Evolutionary conservation across 75 land plant genomes (phyloP).

Genomic region (Selaginella moellendorffii): DNA sequence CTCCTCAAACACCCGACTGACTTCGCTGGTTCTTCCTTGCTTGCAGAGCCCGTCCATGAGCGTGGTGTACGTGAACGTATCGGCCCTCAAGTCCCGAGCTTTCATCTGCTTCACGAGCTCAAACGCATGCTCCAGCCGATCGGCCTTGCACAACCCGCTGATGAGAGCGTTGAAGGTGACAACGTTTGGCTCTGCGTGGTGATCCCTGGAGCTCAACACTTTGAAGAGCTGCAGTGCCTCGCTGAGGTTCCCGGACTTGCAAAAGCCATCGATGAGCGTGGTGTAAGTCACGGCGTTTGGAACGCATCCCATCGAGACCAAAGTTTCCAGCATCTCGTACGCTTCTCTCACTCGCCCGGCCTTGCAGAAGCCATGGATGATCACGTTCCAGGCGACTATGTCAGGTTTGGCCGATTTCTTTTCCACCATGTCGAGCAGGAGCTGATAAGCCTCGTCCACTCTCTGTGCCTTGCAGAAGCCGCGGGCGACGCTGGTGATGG

Average conservation of each 20-base stretch:
- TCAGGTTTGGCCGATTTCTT: too few relatives aligned
- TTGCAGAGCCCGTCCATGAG: slow-evolving; percentile 42
- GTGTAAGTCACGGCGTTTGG: slow-evolving; percentile 41
- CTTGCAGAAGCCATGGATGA: slow-evolving; percentile 43
- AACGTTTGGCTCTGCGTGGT: slow-evolving; percentile 29
- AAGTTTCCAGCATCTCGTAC: slow-evolving; percentile 32
- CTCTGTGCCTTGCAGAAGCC: too few relatives aligned
- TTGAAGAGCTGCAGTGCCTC: slow-evolving; percentile 31
- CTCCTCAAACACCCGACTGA: slow-evolving; percentile 14
- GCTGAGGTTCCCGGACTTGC: slow-evolving; percentile 27
- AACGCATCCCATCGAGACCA: slow-evolving; percentile 31
- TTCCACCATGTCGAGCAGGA: too few relatives aligned
- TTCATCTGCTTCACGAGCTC: too few relatives aligned
- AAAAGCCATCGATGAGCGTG: slow-evolving; percentile 51
- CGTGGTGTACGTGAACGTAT: slow-evolving; percentile 37
- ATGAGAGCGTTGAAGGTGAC: too few relatives aligned
- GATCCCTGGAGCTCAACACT: slow-evolving; percentile 26
- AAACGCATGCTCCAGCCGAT: slow-evolving; percentile 23
- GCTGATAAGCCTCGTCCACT: too few relatives aligned
- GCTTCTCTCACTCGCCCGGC: slow-evolving; percentile 32
- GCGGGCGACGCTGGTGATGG: too few relatives aligned
- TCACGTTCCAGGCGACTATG: background rate
- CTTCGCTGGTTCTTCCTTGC: slow-evolving; percentile 29
- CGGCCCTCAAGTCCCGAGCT: slow-evolving; percentile 15
- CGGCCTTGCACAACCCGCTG: slow-evolving; percentile 26